Conservation (phyloP, 2,329 filamentous ascomycete species). For the Mycogone perniciosa region DNA sequence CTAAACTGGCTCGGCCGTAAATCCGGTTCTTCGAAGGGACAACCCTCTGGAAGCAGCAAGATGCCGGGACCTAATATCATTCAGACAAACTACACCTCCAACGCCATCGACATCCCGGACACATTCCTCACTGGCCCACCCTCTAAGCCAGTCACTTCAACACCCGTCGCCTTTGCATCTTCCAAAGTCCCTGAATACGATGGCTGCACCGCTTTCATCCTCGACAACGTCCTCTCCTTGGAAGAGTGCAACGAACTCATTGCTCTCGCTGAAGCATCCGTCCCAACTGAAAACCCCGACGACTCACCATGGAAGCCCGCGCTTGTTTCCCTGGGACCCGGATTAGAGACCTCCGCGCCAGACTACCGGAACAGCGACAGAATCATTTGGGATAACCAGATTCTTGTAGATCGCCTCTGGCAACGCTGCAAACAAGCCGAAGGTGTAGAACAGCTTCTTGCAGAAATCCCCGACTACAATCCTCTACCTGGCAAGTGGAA, state of each 20-base stretch:
- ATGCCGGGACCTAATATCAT: not conserved
- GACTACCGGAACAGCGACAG: conserved; percentile 65
- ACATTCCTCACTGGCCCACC: conserved; percentile 39
- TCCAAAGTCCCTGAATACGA: conserved; percentile 46
- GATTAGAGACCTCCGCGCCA: conserved; percentile 47
- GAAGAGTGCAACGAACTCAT: conserved; percentile 55
- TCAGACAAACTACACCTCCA: conserved; percentile 9
- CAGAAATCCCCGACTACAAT: conserved; percentile 25
- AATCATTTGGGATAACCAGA: conserved; percentile 65
- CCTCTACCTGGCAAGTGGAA: conserved; percentile 29
- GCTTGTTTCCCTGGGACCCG: conserved; percentile 59
- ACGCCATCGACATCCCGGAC: conserved; percentile 27
- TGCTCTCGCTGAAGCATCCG: conserved; percentile 45
- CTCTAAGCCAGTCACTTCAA: conserved; percentile 33
- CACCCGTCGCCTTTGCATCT: conserved; percentile 45
- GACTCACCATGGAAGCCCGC: conserved; percentile 57
- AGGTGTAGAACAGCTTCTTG: conserved; percentile 36
- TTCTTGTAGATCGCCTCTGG: conserved; percentile 58
- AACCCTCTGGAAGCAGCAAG: too few species aligned
- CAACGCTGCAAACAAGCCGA: conserved; percentile 43
- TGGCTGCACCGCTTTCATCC: conserved; percentile 47
- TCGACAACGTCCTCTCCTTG: conserved; percentile 51
- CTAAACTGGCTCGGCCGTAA: too few species aligned
- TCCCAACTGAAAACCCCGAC: conserved; percentile 22
- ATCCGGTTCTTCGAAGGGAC: too few species aligned